Evolutionary conservation across 345 rosid species (phyloP).

Genomic region (Brassica cretica): DNA sequence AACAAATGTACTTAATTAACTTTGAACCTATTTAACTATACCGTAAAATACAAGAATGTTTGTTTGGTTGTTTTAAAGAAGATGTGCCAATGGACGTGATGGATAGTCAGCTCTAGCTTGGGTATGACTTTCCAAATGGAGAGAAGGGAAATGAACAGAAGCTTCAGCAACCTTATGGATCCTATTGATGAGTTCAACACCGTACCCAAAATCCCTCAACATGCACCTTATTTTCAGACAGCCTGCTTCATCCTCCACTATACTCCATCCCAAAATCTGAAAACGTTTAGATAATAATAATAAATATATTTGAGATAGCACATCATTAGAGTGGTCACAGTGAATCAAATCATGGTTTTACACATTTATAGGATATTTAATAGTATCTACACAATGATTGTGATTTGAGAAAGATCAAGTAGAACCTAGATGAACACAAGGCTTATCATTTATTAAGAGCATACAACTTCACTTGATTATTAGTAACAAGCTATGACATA

Average conservation of each 20-base stretch:
- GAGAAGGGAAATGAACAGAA: conserved; percentile 72
- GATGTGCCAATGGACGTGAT: conserved; percentile 60
- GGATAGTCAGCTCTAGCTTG: conserved; percentile 90
- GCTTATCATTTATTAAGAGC: too few relatives aligned
- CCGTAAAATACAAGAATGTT: too few relatives aligned
- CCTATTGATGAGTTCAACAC: conserved; percentile 84
- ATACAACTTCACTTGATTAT: too few relatives aligned
- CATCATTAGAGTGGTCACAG: not conserved
- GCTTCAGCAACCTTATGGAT: conserved; percentile 61
- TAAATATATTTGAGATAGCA: not conserved
- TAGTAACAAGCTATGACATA: not conserved
- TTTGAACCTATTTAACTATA: too few relatives aligned
- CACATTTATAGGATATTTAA: too few relatives aligned
- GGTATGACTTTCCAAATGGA: conserved; percentile 67
- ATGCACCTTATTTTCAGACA: conserved; percentile 74
- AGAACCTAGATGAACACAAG: too few relatives aligned
- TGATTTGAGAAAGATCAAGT: not conserved
- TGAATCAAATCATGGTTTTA: not conserved
- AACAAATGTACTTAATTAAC: too few relatives aligned
- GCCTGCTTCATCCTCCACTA: conserved; percentile 69
- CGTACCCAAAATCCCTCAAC: conserved; percentile 74
- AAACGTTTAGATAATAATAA: not conserved
- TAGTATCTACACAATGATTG: not conserved
- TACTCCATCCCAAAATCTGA: conserved; percentile 90
- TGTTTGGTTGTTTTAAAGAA: too few relatives aligned